Conservation (phyloP, 148 eudicot genomes). For the Rhododendron griersonianum region DNA sequence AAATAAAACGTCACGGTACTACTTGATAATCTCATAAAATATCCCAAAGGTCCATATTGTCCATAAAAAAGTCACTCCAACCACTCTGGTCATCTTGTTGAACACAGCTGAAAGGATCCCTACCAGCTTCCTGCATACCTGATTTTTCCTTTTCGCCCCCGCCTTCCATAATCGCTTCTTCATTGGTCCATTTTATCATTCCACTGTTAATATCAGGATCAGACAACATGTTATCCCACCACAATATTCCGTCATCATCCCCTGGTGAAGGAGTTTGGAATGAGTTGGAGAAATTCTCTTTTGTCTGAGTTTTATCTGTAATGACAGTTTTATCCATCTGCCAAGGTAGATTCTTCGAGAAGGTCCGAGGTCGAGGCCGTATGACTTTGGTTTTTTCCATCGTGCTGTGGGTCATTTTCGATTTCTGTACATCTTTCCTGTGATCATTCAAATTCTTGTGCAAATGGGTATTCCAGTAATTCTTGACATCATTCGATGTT, state of each 20-base stretch:
- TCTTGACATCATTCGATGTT: slow-evolving; percentile 12
- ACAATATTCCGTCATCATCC: background rate
- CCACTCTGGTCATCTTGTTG: too few relatives aligned
- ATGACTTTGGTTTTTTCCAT: background rate
- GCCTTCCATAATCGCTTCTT: background rate
- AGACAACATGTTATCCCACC: background rate
- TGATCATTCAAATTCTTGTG: background rate
- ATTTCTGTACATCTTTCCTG: background rate
- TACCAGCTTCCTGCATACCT: too few relatives aligned
- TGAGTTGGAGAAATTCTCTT: background rate
- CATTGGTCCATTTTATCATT: background rate
- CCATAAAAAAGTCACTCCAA: too few relatives aligned
- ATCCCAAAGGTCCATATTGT: too few relatives aligned
- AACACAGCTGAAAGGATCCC: too few relatives aligned
- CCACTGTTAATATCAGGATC: background rate
- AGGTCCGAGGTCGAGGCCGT: background rate
- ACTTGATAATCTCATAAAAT: too few relatives aligned
- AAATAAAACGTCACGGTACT: too few relatives aligned
- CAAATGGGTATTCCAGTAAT: slow-evolving; percentile 9
- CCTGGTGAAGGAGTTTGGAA: background rate
- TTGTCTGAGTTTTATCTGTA: background rate
- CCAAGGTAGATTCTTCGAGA: background rate
- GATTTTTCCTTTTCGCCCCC: background rate
- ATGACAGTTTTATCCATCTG: too few relatives aligned
- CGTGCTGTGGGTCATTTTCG: background rate